These are phyloP conservation scores for Solanum ossicruentum DNA, from an alignment of 257 asterid species.

Conservation along the genomic window DNA sequence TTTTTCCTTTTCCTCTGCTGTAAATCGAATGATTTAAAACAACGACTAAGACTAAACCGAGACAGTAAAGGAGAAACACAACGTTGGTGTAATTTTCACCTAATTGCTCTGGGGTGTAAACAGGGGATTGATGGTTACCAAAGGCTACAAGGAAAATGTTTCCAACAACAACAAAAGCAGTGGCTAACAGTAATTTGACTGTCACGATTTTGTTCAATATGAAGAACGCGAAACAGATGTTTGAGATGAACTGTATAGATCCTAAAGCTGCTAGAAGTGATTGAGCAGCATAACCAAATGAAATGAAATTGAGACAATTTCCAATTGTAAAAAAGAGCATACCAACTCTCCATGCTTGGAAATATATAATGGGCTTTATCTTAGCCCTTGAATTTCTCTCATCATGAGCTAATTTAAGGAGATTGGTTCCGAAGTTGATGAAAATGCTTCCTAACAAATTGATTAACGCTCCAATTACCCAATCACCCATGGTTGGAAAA, in stretches of 20 bases:
- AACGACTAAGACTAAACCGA: constrained; percentile 53
- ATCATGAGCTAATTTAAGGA: constrained; percentile 79
- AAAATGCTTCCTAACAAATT: constrained; percentile 77
- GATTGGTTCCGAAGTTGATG: constrained; percentile 93
- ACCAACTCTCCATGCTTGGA: constrained; percentile 92
- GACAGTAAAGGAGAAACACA: constrained; percentile 66
- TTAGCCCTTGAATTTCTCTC: constrained; percentile 54
- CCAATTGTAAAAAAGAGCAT: constrained; percentile 69
- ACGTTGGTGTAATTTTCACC: constrained; percentile 70
- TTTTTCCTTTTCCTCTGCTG: constrained; percentile 45
- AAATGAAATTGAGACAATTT: constrained; percentile 84
- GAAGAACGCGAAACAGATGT: constrained; percentile 73
- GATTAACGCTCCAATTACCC: constrained; percentile 85
- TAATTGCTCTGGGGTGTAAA: constrained; percentile 79
- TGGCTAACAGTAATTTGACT: constrained; percentile 65
- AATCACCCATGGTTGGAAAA: constrained; percentile 52
- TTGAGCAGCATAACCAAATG: constrained; percentile 99
- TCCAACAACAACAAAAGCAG: constrained; percentile 87
- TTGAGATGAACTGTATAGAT: constrained; percentile 86
- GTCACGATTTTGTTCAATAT: constrained; percentile 69
- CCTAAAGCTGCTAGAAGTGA: constrained; percentile 97
- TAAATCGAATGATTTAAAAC: constrained; percentile 50
- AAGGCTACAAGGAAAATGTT: constrained; percentile 95
- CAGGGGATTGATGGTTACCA: constrained; percentile 98
- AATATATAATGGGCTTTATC: constrained; percentile 70